A percentile compares a stretch with the other conserved stretches of the same genome.
Evolutionary conservation across 2,329 filamentous ascomycete species (phyloP).

Genomic region (Trichophyton verrucosum): DNA sequence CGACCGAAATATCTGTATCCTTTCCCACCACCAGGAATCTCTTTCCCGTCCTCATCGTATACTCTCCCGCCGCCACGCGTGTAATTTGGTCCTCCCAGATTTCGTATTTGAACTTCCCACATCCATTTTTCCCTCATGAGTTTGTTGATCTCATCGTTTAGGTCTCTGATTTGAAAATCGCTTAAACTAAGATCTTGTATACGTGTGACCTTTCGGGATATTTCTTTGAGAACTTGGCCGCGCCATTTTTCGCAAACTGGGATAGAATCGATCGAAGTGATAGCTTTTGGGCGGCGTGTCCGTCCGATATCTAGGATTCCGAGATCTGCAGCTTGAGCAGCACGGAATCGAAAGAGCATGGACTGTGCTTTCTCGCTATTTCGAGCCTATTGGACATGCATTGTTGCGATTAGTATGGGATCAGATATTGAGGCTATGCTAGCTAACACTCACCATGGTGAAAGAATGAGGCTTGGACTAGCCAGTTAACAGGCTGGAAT

Average conservation of each 20-base stretch:
- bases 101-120: constrained; percentile 95
- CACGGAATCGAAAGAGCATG: constrained; percentile 99
- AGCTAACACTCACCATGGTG: background rate
- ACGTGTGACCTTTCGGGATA: constrained; percentile 88
- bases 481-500: background rate
- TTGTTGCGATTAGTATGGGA: background rate
- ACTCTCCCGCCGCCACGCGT: constrained; percentile 62
- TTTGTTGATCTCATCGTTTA: constrained; percentile 99
- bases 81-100: constrained; percentile 93
- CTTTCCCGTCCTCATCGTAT: constrained; percentile 61
- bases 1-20: constrained; percentile 92
- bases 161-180: constrained; percentile 92
- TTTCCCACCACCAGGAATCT: constrained; percentile 62
- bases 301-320: constrained; percentile 91
- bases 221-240: constrained; percentile 91
- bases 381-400: constrained; percentile 51
- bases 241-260: constrained; percentile 94
- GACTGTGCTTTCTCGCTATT: constrained; percentile 98
- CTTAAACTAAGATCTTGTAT: constrained; percentile 87
- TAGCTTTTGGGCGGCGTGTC: constrained; percentile 77
- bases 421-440: background rate
- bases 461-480: background rate
- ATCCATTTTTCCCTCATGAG: constrained; percentile 98
- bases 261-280: constrained; percentile 74
- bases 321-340: constrained; percentile 87